A percentile compares a stretch with the other conserved stretches of the same genome.
Conservation (phyloP, 1,284 basidiomycete genomes). For the Abortiporus biennis region DNA sequence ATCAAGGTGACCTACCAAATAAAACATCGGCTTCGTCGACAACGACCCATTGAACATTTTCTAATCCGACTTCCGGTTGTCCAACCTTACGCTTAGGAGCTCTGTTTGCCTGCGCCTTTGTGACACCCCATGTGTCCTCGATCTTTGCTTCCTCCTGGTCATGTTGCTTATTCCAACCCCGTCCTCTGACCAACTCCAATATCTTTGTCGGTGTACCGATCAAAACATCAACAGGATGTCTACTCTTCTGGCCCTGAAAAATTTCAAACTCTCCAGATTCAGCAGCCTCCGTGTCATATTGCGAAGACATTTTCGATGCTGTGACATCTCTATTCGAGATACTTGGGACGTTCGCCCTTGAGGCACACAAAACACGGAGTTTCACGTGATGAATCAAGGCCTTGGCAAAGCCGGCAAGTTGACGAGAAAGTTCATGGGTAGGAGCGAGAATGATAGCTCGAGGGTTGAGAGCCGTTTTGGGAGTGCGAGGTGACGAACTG, state of each 20-base stretch:
- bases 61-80: constrained; percentile 50
- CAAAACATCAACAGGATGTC: constrained; percentile 59
- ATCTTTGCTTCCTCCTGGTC: constrained; percentile 36
- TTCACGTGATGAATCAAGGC: constrained; percentile 68
- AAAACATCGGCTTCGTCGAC: constrained; percentile 87
- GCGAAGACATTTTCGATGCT: constrained; percentile 44
- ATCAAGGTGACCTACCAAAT: constrained; percentile 50
- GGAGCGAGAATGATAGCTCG: constrained; percentile 79
- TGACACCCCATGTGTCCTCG: constrained; percentile 17
- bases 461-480: constrained; percentile 42
- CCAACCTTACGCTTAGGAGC: constrained; percentile 25
- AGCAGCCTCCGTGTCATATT: constrained; percentile 13
- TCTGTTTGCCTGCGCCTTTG: constrained; percentile 17
- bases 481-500: constrained; percentile 4
- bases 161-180: constrained; percentile 41
- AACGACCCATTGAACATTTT: constrained; percentile 77
- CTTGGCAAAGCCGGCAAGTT: constrained; percentile 72
- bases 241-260: constrained; percentile 11
- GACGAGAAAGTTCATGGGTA: constrained; percentile 82
- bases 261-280: constrained; percentile 26
- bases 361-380: constrained; percentile 68
- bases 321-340: constrained; percentile 27
- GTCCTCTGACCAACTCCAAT: constrained; percentile 64
- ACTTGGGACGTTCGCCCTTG: constrained; percentile 48
- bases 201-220: constrained; percentile 75